Conservation (phyloP, 1,139 yeast genomes). For the Taphrina confusa region DNA sequence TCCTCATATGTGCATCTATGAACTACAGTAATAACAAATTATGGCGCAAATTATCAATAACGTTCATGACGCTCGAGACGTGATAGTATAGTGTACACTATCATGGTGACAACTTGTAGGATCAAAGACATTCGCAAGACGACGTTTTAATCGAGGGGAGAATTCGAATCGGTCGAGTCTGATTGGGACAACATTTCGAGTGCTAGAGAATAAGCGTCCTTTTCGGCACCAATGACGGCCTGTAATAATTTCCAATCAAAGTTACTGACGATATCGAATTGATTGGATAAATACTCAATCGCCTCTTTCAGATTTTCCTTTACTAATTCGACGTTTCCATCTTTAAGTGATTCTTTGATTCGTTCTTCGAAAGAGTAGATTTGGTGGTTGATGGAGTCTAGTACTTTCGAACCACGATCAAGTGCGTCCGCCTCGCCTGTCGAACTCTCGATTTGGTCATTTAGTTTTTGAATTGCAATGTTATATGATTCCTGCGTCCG, state of each 20-base stretch:
- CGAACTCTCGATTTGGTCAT: not conserved
- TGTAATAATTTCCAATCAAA: not conserved
- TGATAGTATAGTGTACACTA: no score
- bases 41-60: no score
- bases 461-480: not conserved
- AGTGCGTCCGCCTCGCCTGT: not conserved
- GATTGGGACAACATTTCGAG: constrained; percentile 4
- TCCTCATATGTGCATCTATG: no score
- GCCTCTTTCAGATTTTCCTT: not conserved
- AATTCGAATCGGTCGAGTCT: no score
- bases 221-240: not conserved
- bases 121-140: no score
- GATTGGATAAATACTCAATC: not conserved
- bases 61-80: no score
- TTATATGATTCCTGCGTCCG: no score
- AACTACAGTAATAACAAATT: no score
- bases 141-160: no score
- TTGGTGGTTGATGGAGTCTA: not conserved
- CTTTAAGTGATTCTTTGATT: not conserved
- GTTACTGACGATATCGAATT: not conserved
- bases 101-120: no score
- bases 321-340: no score
- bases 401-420: not conserved
- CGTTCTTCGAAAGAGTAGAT: not conserved
- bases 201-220: not conserved